Evolutionary conservation across 768 basidiomycete genomes (phyloP), one percentile per base, ranked within the genome.

Genomic region (Sarcodon aspratus): DNA sequence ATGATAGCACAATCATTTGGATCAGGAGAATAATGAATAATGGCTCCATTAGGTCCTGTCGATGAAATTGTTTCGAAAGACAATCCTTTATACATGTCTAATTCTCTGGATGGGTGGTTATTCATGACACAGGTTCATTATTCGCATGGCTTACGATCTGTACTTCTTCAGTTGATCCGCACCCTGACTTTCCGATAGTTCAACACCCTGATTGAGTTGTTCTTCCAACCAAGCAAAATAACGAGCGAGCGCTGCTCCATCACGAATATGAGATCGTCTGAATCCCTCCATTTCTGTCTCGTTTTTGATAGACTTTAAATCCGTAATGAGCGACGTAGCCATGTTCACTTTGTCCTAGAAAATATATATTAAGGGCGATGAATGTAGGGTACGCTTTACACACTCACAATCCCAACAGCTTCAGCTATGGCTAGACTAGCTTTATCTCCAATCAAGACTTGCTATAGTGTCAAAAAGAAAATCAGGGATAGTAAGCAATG

Each of bases 181-280:
- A 10, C 77, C 95, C 51, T 91, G 75, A 53, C 80, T 81, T 62
- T 99, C 95, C 37, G 74, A 82, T 50, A 94, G 51, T 50, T 69
- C 72, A 13, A 67, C 69, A 0, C 80, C 87, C 7, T 72, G 66
- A 3, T 73, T 63, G 13, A 98, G 69, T 54, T 83, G 76, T 52
- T 92, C 85, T 63, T 98, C 92, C 1, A 99, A 71, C 96, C 95
- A 99, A 0, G 91, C 74, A 56, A 97, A 97, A 66, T 98, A 99
- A 11, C 83, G 76, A 7, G 77, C 80, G 44, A 98, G 71, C 0
- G 94, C 94, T 1, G 75, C 80, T 0, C 95, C 93, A 62, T 98
- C 95, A 9, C 94, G 77, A 33, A 95, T 79, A 59, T 99, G 91
- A 47, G 75, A 76, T 58, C 85, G 79, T 12, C 93, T 75, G 73